Percentiles rank a stretch among this genome's conserved stretches.
These are phyloP conservation scores for Pseudogymnoascus sp. DNA, from an alignment of 2,329 filamentous ascomycete species.

Conservation along the genomic window DNA sequence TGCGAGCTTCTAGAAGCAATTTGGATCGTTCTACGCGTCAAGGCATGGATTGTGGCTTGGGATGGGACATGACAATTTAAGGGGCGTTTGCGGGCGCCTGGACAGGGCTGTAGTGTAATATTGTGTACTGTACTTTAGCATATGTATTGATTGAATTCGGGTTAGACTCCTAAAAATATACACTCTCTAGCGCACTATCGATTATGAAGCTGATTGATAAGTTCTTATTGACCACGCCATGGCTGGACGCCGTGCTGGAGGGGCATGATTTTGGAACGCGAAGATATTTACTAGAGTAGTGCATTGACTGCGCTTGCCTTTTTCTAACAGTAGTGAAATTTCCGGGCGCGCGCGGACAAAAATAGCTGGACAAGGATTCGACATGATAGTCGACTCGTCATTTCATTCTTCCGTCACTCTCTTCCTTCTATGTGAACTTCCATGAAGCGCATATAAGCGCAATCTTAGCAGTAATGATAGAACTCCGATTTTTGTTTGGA, in stretches of 20 bases:
- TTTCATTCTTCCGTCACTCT: not conserved
- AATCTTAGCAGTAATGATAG: not conserved
- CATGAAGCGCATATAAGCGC: slow-evolving; percentile 5
- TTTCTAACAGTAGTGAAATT: slow-evolving; percentile 8
- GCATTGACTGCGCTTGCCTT: not conserved
- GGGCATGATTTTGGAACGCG: not conserved
- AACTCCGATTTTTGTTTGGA: slow-evolving; percentile 6
- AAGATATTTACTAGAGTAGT: not conserved
- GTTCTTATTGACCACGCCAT: not conserved
- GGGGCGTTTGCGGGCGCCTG: slow-evolving; percentile 10
- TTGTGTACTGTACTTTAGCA: slow-evolving; percentile 12
- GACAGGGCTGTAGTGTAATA: slow-evolving; percentile 9
- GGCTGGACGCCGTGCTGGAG: not conserved
- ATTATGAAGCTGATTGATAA: slow-evolving; percentile 2
- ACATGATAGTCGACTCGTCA: not conserved
- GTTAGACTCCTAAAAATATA: slow-evolving; percentile 6
- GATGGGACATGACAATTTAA: slow-evolving; percentile 5
- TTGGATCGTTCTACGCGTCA: slow-evolving; percentile 7
- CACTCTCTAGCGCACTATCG: not conserved
- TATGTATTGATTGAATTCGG: slow-evolving; percentile 10
- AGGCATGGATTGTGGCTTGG: slow-evolving; percentile 10
- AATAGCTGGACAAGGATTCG: not conserved
- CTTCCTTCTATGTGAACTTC: not conserved
- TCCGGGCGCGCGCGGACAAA: not conserved
- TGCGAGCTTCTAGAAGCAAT: slow-evolving; percentile 4